Evolutionary conservation across 768 basidiomycete genomes (phyloP), one percentile per base, ranked within the genome.

Genomic region (Leccinum sublutescens): DNA sequence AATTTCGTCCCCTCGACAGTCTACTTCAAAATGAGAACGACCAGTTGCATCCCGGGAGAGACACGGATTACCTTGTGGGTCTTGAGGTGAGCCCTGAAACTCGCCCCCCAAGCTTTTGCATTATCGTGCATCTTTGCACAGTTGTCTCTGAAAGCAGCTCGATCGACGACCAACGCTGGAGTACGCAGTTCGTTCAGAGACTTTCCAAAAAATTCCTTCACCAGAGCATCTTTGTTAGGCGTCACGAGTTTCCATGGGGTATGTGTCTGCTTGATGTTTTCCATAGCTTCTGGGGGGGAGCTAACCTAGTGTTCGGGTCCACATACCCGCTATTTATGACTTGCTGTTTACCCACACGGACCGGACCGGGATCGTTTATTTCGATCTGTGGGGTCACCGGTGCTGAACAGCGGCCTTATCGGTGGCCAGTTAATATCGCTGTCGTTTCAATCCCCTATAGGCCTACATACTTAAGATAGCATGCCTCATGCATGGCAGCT

Each of bases 41-140:
- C 61, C 23, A 25, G 34, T 8, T 52, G 49, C 34, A 52, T 34
- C 27, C 34, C 12, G 23, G n/a, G 14, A 11, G n/a, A 52, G 17
- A 14, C 31, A 12, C 48, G 36, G 38, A 67, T 27, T 68, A 86
- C 88, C 80, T 91, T 91, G 70, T 91, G 89, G 0, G 88, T 89
- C 75, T 95, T 95, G 54, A 95, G 80, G 72, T 95, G 93, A 4
- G 87, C 89, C 51, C 93, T 79, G 71, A 95, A 94, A 9, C 67
- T 77, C 15, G 89, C 85, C 2, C 85, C 86, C 81, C 87, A 88
- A 27, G 79, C 77, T 56, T 78, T 78, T 14, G 89, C 84, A 45
- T 83, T 85, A 52, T 76, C 70, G 63, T 89, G 87, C 87, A 95
- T 92, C 58, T 71, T 75, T 11, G 80, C 80, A 71, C 91, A 93